Conservation (phyloP, 2,329 filamentous ascomycete genomes). For the Thelonectria olida region DNA sequence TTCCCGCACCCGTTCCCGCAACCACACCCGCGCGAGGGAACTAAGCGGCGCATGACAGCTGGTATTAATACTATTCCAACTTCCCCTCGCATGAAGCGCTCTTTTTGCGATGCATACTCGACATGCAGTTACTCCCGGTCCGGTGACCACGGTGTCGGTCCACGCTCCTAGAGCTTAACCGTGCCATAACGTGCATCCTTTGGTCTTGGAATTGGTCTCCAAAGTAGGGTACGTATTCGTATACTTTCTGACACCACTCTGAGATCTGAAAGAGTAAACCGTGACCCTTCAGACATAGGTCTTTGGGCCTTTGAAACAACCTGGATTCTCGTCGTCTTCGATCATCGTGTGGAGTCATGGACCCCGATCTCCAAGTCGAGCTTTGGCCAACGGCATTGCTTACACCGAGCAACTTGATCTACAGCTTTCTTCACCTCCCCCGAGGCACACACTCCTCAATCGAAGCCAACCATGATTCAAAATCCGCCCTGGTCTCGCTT, state of each 20-base stretch:
- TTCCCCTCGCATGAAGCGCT: not conserved
- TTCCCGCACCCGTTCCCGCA: not conserved
- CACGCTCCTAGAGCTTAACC: not conserved
- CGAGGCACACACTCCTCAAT: not conserved
- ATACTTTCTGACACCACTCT: not conserved
- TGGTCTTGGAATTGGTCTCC: not conserved
- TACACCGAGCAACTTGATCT: not conserved
- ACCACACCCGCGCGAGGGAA: not conserved
- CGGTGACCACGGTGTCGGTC: not conserved
- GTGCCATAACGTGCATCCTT: not conserved
- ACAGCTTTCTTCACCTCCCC: not conserved
- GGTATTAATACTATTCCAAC: not conserved
- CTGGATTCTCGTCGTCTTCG: not conserved
- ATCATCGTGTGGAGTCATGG: not conserved
- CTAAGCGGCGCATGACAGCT: not conserved
- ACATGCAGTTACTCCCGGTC: not conserved
- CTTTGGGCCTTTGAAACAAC: not conserved
- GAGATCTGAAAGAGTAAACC: not conserved
- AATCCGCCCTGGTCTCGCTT: slow-evolving; percentile 1
- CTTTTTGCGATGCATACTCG: not conserved
- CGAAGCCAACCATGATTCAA: slow-evolving; percentile 9
- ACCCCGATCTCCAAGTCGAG: not conserved
- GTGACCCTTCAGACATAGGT: not conserved
- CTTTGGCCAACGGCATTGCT: not conserved
- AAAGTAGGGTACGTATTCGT: slow-evolving; percentile 3